Evolutionary conservation across 306 rosid species (phyloP).

Genomic region (Begonia masoniana): DNA sequence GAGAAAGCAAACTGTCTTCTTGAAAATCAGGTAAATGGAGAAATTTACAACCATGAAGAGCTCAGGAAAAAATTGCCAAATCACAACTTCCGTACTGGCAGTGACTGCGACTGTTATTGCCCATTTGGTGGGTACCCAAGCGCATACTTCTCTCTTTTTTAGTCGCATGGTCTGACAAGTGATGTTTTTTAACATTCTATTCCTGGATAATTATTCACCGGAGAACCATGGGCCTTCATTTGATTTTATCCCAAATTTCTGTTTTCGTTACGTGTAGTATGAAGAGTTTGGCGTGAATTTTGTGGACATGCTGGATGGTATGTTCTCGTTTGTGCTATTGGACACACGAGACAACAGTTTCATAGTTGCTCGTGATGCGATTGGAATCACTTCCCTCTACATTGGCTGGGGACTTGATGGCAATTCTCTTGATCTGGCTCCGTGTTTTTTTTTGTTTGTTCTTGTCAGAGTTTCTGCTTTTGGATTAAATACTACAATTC

Average conservation of each 20-base stretch:
- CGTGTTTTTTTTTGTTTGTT: neutral
- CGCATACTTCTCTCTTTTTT: too few relatives aligned
- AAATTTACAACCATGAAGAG: slow-evolving; percentile 86
- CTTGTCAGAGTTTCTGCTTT: too few relatives aligned
- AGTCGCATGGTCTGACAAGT: too few relatives aligned
- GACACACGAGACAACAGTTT: slow-evolving; percentile 92
- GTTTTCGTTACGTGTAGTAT: slow-evolving; percentile 24
- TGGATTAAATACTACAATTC: too few relatives aligned
- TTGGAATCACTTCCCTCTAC: slow-evolving; percentile 84
- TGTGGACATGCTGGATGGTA: slow-evolving; percentile 85
- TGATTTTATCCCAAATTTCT: too few relatives aligned
- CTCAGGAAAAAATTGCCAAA: slow-evolving; percentile 53
- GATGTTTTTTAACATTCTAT: too few relatives aligned
- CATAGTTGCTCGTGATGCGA: slow-evolving; percentile 89
- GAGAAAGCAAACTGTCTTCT: slow-evolving; percentile 1
- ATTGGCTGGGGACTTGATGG: slow-evolving; percentile 98
- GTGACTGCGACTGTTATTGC: slow-evolving; percentile 98
- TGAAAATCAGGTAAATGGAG: slow-evolving; percentile 66
- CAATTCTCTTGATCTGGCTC: slow-evolving; percentile 12
- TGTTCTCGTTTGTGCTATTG: slow-evolving; percentile 79
- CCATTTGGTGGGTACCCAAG: slow-evolving; percentile 41
- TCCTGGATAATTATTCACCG: too few relatives aligned
- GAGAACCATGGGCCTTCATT: too few relatives aligned
- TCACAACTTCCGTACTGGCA: slow-evolving; percentile 76
- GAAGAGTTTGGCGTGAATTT: slow-evolving; percentile 83